These are phyloP conservation scores for Cystofilobasidium macerans DNA, from an alignment of 768 basidiomycete species.

Conservation along the genomic window DNA sequence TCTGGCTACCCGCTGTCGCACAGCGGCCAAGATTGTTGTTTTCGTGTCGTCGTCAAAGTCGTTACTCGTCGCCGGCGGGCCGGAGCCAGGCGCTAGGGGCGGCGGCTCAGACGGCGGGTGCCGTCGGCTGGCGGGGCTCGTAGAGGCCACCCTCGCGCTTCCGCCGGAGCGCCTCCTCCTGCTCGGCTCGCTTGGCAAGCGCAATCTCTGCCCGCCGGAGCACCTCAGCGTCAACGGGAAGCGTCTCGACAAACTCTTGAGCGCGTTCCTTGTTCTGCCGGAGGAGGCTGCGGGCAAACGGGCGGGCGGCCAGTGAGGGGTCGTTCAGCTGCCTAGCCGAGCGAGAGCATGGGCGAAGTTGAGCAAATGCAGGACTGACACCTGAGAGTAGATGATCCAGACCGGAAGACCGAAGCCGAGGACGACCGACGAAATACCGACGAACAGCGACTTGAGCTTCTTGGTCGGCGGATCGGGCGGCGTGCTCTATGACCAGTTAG, in stretches of 20 bases:
- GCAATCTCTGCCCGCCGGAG: conserved; percentile 3
- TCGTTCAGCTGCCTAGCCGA: neutral
- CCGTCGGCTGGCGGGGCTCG: neutral
- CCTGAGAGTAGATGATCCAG: conserved; percentile 10
- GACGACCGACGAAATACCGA: neutral
- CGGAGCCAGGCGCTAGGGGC: too few species aligned
- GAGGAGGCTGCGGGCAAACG: neutral
- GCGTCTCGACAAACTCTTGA: neutral
- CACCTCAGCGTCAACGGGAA: neutral
- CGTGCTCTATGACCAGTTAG: neutral
- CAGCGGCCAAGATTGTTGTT: too few species aligned
- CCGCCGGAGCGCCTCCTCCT: neutral
- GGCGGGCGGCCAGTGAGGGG: too few species aligned
- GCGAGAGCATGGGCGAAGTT: too few species aligned
- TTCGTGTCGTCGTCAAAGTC: conserved; percentile 4
- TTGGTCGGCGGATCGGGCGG: conserved; percentile 6
- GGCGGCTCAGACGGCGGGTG: neutral
- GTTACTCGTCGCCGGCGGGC: too few species aligned
- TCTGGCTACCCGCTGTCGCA: too few species aligned
- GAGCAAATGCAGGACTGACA: neutral
- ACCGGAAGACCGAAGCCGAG: conserved; percentile 8
- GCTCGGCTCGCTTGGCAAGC: neutral
- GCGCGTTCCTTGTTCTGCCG: conserved; percentile 1
- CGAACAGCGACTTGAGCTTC: neutral
- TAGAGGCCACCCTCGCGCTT: neutral